These are phyloP conservation scores for Xylona heveae DNA, from an alignment of 495 filamentous ascomycete species.

Conservation along the genomic window DNA sequence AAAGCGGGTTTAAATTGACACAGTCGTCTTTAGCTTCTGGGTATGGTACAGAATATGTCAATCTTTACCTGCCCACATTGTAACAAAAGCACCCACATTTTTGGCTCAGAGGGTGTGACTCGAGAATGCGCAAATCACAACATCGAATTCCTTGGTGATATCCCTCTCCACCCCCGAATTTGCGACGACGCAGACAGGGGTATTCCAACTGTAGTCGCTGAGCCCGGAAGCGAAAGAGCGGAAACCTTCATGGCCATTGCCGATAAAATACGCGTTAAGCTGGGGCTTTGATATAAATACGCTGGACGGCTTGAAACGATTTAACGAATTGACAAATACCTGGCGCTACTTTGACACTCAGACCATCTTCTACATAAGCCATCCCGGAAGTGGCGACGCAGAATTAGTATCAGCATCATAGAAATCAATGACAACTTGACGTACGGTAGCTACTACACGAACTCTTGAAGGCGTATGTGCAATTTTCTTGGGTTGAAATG, in stretches of 20 bases:
- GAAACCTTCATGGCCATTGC: conserved; percentile 53
- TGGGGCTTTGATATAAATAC: too few relatives aligned
- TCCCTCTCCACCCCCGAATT: conserved; percentile 71
- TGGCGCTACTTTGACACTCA: too few relatives aligned
- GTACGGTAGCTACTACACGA: too few relatives aligned
- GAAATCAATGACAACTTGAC: too few relatives aligned
- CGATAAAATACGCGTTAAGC: conserved; percentile 23
- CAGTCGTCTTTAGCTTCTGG: conserved; percentile 28
- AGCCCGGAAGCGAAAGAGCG: conserved; percentile 49
- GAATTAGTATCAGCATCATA: too few relatives aligned
- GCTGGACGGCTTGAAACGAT: too few relatives aligned
- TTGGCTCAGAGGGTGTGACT: conserved; percentile 33
- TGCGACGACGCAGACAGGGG: conserved; percentile 79
- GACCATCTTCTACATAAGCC: too few relatives aligned
- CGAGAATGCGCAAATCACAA: conserved; percentile 39
- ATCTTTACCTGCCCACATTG: conserved; percentile 70
- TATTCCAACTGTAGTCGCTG: conserved; percentile 75
- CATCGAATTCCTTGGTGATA: conserved; percentile 64
- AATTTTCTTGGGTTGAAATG: too few relatives aligned
- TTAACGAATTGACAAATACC: too few relatives aligned
- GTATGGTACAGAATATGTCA: conserved; percentile 95
- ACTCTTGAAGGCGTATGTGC: too few relatives aligned
- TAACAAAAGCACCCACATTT: conserved; percentile 50
- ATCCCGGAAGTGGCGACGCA: too few relatives aligned
- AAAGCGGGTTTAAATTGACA: background rate